Evolutionary conservation across 192 early-diverging fungal genomes (phyloP).

Genomic region (Coemansia aciculifera): DNA sequence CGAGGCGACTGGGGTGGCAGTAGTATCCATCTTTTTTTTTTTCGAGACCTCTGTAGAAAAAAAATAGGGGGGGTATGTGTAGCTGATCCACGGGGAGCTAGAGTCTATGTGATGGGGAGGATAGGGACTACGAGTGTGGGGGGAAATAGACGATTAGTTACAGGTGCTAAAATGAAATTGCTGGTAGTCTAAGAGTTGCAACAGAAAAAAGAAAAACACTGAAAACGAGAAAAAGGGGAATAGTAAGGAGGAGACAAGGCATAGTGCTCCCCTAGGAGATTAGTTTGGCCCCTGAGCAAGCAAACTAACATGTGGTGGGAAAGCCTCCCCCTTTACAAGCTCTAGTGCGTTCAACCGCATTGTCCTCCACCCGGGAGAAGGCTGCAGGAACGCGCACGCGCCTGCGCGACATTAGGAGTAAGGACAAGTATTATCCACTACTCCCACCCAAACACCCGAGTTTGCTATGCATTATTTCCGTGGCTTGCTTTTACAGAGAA

Average conservation of each 20-base stretch:
- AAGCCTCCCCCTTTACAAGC: background rate
- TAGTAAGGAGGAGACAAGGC: background rate
- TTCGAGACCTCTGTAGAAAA: background rate
- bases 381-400: constrained; percentile 7
- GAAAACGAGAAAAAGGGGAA: constrained; percentile 2
- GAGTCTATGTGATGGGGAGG: background rate
- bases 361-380: background rate
- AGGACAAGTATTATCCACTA: background rate
- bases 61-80: background rate
- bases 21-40: constrained; percentile 36
- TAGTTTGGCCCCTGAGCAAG: background rate
- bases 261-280: background rate
- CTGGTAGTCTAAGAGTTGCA: background rate
- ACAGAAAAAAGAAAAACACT: background rate
- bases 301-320: too few species aligned
- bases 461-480: background rate
- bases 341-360: background rate
- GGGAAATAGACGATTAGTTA: background rate
- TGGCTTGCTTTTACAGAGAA: background rate
- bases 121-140: background rate
- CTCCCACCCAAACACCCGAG: background rate
- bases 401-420: background rate
- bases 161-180: background rate
- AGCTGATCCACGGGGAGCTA: background rate
- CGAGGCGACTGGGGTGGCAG: background rate